phyloP scores from a whole-genome alignment of 768 basidiomycete genomes.

The Neoboletus magnificus region DNA sequence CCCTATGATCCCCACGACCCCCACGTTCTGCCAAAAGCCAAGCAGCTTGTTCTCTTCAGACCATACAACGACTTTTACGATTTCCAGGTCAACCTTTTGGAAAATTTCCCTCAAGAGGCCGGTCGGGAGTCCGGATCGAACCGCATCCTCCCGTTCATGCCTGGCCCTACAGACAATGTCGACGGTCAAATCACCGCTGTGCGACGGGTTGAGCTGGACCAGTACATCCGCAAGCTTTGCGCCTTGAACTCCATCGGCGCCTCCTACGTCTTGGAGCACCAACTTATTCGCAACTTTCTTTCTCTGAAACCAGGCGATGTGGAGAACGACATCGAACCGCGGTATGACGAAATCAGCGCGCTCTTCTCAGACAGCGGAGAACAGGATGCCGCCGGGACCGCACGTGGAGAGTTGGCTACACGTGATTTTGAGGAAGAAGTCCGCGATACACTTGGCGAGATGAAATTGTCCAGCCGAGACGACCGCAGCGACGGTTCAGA shows the following conservation, averaged over 20 bases:
- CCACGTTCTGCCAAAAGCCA: conserved; percentile 57
- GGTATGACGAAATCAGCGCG: conserved; percentile 55
- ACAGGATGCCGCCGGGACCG: conserved; percentile 36
- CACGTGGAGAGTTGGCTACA: conserved; percentile 22
- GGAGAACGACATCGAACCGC: conserved; percentile 61
- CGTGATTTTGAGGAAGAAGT: conserved; percentile 43
- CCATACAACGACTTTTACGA: conserved; percentile 98
- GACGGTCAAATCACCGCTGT: conserved; percentile 80
- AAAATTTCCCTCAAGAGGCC: conserved; percentile 87
- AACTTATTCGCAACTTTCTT: conserved; percentile 79
- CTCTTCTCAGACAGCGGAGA: conserved; percentile 39
- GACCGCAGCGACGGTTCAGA: conserved; percentile 62
- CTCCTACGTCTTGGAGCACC: conserved; percentile 78
- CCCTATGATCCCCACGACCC: conserved; percentile 67
- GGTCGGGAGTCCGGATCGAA: conserved; percentile 65
- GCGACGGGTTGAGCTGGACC: conserved; percentile 79
- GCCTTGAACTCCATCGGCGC: conserved; percentile 62
- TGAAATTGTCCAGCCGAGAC: conserved; percentile 47
- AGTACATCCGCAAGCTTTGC: conserved; percentile 81
- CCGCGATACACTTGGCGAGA: conserved; percentile 46
- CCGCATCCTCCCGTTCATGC: conserved; percentile 94
- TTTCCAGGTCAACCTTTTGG: conserved; percentile 87
- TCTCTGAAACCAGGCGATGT: conserved; percentile 84
- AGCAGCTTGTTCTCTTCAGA: conserved; percentile 84
- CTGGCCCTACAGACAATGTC: conserved; percentile 83